Conservation (phyloP, 73 alveolate genomes). For the Paramecium sonneborni region DNA sequence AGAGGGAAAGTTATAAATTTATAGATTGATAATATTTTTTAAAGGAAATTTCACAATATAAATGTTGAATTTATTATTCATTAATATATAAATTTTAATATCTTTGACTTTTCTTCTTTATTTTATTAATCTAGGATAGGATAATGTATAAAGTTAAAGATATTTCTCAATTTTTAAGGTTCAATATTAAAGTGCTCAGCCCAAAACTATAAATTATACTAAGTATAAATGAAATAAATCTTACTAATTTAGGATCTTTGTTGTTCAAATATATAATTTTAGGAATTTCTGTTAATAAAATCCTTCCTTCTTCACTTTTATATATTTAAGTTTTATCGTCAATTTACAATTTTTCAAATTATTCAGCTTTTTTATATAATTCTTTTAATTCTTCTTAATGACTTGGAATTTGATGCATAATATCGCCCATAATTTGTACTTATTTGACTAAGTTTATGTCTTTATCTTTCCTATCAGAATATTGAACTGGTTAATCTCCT, state of each 20-base stretch:
- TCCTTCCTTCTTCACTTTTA: constrained; percentile 73
- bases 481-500: constrained; percentile 19
- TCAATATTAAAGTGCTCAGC: constrained; percentile 76
- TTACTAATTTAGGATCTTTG: constrained; percentile 80
- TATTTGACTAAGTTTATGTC: constrained; percentile 27
- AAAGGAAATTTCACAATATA: constrained; percentile 67
- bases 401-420: constrained; percentile 46
- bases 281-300: constrained; percentile 79
- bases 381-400: constrained; percentile 46
- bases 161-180: constrained; percentile 81
- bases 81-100: constrained; percentile 31
- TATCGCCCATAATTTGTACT: constrained; percentile 17
- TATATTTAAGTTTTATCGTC: constrained; percentile 48
- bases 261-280: constrained; percentile 77
- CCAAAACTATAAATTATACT: constrained; percentile 80
- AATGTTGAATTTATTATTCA: neutral
- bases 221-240: neutral
- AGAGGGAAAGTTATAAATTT: constrained; percentile 66
- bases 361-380: neutral
- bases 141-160: constrained; percentile 80
- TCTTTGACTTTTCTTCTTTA: constrained; percentile 46
- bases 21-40: constrained; percentile 66
- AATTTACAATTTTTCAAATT: constrained; percentile 61
- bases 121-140: constrained; percentile 72
- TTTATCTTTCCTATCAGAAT: neutral